Evolutionary conservation across 108 stramenopile species (phyloP).

Genomic region (Skeletonema tropicum): DNA sequence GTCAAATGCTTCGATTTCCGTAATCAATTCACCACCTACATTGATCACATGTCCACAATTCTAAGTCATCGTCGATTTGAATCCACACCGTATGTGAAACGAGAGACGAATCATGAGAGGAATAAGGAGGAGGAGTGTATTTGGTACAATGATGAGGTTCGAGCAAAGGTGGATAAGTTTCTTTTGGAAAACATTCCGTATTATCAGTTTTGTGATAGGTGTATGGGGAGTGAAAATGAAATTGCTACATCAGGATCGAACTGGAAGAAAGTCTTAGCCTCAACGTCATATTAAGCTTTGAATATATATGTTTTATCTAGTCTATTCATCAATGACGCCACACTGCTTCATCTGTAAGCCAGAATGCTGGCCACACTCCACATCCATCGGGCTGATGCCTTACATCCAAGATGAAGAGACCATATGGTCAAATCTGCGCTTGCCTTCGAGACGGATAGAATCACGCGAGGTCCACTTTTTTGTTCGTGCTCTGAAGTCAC

Average conservation of each 20-base stretch:
- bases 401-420: constrained; percentile 81
- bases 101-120: constrained; percentile 13
- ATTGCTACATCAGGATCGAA: neutral
- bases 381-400: constrained; percentile 57
- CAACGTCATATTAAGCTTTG: too few relatives aligned
- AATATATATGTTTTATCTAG: too few relatives aligned
- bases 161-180: constrained; percentile 14
- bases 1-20: constrained; percentile 29
- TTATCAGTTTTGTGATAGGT: constrained; percentile 30
- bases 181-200: constrained; percentile 14
- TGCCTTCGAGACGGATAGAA: constrained; percentile 83
- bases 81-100: constrained; percentile 3
- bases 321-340: too few relatives aligned
- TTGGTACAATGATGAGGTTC: constrained; percentile 7
- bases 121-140: constrained; percentile 19
- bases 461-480: constrained; percentile 69
- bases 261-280: too few relatives aligned
- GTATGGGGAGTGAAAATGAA: constrained; percentile 18
- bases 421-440: constrained; percentile 75
- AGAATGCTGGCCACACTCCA: constrained; percentile 62
- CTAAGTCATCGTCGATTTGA: constrained; percentile 17
- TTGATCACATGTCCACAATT: constrained; percentile 14
- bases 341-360: constrained; percentile 48
- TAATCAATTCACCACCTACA: constrained; percentile 3
- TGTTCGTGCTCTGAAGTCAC: constrained; percentile 57